Percentiles rank a stretch among this genome's conserved stretches.
These are phyloP conservation scores for Nakazawaea wyomingensis DNA, from an alignment of 805 yeast species.

Conservation along the genomic window DNA sequence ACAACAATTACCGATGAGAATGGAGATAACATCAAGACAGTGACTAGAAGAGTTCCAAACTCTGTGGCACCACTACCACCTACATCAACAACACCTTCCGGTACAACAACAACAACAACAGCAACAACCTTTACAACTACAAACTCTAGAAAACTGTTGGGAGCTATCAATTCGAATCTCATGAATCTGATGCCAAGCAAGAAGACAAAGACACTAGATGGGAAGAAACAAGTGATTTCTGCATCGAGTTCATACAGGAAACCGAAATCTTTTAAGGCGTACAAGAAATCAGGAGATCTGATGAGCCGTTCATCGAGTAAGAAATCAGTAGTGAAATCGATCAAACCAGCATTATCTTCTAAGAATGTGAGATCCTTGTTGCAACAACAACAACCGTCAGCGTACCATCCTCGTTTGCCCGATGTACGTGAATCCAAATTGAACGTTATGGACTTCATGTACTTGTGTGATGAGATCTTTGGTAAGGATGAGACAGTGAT, in stretches of 20 bases:
- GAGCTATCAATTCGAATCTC: slow-evolving; percentile 5
- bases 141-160: slow-evolving; percentile 9
- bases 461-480: slow-evolving; percentile 13
- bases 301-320: slow-evolving; percentile 12
- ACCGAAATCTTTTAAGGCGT: slow-evolving; percentile 37
- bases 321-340: slow-evolving; percentile 4
- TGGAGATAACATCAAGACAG: slow-evolving; percentile 24
- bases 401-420: slow-evolving; percentile 5
- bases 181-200: slow-evolving; percentile 20
- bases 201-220: slow-evolving; percentile 19
- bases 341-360: not conserved
- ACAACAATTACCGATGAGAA: slow-evolving; percentile 29
- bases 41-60: slow-evolving; percentile 25
- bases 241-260: slow-evolving; percentile 46
- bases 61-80: not conserved
- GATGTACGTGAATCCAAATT: slow-evolving; percentile 8
- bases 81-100: not conserved
- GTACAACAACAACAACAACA: slow-evolving; percentile 13
- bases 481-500: slow-evolving; percentile 13
- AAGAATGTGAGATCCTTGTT: not conserved
- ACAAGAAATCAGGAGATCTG: slow-evolving; percentile 14
- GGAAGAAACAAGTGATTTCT: slow-evolving; percentile 35
- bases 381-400: not conserved
- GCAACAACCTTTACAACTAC: not conserved
- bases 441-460: slow-evolving; percentile 13